These are phyloP conservation scores for Fraxinus dipetala DNA, from an alignment of 305 asterid species.

Conservation along the genomic window DNA sequence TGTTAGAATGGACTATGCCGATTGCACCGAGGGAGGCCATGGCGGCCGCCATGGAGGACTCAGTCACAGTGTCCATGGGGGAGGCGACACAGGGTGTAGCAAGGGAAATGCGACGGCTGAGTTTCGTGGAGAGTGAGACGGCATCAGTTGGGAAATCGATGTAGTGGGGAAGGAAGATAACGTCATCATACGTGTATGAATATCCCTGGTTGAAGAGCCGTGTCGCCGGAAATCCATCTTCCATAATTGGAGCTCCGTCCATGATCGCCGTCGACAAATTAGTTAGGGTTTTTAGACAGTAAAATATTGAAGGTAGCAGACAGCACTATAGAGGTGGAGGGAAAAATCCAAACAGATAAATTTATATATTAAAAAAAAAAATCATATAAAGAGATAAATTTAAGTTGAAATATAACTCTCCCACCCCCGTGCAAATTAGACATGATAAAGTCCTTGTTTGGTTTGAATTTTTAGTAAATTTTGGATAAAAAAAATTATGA, in stretches of 20 bases:
- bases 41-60: conserved; percentile 82
- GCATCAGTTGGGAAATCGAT: conserved; percentile 87
- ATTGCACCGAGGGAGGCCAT: conserved; percentile 89
- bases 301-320: not conserved
- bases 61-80: conserved; percentile 95
- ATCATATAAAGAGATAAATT: too few relatives aligned
- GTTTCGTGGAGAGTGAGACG: conserved; percentile 69
- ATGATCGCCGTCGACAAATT: conserved; percentile 21
- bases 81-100: conserved; percentile 86
- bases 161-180: conserved; percentile 88
- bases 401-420: not conserved
- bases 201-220: conserved; percentile 75
- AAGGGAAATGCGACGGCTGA: conserved; percentile 60
- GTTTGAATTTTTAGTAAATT: not conserved
- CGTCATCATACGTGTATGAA: conserved; percentile 92
- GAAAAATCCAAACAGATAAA: not conserved
- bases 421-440: not conserved
- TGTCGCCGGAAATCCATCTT: conserved; percentile 70
- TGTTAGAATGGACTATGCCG: conserved; percentile 77
- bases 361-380: too few relatives aligned
- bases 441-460: not conserved
- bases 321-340: not conserved
- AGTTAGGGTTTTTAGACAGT: not conserved
- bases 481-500: too few relatives aligned
- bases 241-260: conserved; percentile 39